Evolutionary conservation across 495 filamentous ascomycete species (phyloP).

Genomic region (Neurospora sp.): DNA sequence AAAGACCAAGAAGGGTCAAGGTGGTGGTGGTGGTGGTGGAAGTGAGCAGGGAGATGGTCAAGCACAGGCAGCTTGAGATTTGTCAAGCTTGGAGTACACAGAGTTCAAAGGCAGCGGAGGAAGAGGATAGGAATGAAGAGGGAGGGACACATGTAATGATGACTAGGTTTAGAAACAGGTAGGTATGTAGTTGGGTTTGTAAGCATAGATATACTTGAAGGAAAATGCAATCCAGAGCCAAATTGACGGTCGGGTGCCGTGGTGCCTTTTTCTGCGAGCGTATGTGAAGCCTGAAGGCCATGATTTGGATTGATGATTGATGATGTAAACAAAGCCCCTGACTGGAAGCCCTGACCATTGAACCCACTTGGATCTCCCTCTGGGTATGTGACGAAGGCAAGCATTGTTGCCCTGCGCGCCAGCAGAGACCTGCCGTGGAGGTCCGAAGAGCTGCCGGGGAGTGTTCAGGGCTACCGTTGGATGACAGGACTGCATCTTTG

Average conservation of each 20-base stretch:
- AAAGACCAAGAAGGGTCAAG: background rate
- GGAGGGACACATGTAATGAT: background rate
- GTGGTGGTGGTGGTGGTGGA: background rate
- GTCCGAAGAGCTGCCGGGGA: background rate
- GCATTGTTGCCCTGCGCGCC: background rate
- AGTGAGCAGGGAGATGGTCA: background rate
- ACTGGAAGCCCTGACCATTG: background rate
- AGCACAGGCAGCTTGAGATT: background rate
- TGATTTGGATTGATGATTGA: background rate
- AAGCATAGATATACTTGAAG: background rate
- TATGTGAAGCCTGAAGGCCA: background rate
- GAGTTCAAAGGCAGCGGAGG: background rate
- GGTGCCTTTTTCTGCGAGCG: background rate
- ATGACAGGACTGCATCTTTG: background rate
- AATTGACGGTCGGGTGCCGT: background rate
- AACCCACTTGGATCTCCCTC: background rate
- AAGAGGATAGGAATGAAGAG: background rate
- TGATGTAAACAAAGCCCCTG: background rate
- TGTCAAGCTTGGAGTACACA: background rate
- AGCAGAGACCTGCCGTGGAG: background rate
- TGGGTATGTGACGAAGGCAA: background rate
- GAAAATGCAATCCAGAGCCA: background rate
- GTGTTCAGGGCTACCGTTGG: background rate
- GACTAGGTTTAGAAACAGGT: background rate
- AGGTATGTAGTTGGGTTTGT: background rate